These are phyloP conservation scores for Phytophthora litchii DNA, from an alignment of 352 stramenopile species.

Conservation along the genomic window DNA sequence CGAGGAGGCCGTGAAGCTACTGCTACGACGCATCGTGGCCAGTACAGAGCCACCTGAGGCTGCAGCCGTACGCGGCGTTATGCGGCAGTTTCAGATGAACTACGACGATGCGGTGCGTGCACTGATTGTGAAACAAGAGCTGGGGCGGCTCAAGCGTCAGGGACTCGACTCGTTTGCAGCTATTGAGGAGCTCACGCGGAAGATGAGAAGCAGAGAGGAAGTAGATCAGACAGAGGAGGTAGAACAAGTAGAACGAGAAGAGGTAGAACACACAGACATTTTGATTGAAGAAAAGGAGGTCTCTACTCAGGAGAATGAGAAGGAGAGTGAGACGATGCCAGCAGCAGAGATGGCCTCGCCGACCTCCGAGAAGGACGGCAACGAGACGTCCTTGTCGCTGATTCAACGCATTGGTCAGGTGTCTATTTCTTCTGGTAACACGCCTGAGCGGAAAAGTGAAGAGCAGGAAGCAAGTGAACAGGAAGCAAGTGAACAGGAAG, in stretches of 20 bases:
- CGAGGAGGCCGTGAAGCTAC: conserved; percentile 73
- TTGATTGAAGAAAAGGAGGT: conserved; percentile 9
- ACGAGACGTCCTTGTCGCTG: conserved; percentile 63
- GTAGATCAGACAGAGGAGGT: conserved; percentile 6
- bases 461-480: conserved; percentile 4
- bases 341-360: conserved; percentile 21
- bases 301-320: conserved; percentile 7
- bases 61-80: conserved; percentile 71
- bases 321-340: conserved; percentile 4
- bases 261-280: conserved; percentile 4
- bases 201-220: conserved; percentile 65
- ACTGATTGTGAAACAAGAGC: conserved; percentile 89
- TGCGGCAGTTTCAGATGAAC: conserved; percentile 89
- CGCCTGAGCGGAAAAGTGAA: conserved; percentile 7
- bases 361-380: conserved; percentile 35
- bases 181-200: conserved; percentile 83
- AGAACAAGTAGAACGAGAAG: background rate
- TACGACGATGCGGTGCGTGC: conserved; percentile 84
- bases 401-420: conserved; percentile 81
- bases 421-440: conserved; percentile 61
- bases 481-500: conserved; percentile 7
- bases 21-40: conserved; percentile 79
- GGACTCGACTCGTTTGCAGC: conserved; percentile 85
- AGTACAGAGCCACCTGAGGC: conserved; percentile 64
- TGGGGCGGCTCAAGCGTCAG: conserved; percentile 73